Evolutionary conservation across 2,329 filamentous ascomycete species (phyloP).

Genomic region (Endocalyx cinctus): DNA sequence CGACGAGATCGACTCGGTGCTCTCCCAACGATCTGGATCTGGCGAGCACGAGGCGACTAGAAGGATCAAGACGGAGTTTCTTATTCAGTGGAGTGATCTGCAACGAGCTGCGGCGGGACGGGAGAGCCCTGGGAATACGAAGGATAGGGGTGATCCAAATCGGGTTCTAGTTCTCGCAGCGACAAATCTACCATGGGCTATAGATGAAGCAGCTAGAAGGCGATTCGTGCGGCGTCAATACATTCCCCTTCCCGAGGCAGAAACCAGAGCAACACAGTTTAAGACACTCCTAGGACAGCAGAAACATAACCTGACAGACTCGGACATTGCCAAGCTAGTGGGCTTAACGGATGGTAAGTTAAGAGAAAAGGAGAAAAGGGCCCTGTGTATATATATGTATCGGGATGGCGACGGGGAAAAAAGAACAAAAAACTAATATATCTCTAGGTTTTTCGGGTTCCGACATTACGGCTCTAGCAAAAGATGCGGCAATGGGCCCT

Average conservation of each 20-base stretch:
- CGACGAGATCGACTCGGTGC: constrained; percentile 92
- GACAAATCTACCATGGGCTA: constrained; percentile 95
- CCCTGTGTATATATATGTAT: too few relatives aligned
- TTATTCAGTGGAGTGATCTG: constrained; percentile 95
- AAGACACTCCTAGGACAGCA: constrained; percentile 78
- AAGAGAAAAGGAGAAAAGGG: too few relatives aligned
- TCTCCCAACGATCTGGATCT: constrained; percentile 76
- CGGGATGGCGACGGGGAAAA: too few relatives aligned
- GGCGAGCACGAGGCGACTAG: constrained; percentile 90
- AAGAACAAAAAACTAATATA: constrained; percentile 7
- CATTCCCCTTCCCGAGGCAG: constrained; percentile 84
- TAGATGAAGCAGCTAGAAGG: constrained; percentile 88
- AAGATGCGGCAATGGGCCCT: constrained; percentile 97
- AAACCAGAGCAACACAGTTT: constrained; percentile 75
- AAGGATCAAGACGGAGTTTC: constrained; percentile 93
- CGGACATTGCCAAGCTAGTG: constrained; percentile 72
- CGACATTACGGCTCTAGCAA: constrained; percentile 92
- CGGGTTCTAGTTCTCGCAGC: constrained; percentile 90
- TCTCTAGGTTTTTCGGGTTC: constrained; percentile 86
- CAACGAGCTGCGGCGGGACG: constrained; percentile 86
- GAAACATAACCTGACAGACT: constrained; percentile 70
- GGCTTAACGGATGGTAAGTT: constrained; percentile 72
- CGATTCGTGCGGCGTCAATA: constrained; percentile 93
- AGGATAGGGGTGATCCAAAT: constrained; percentile 73
- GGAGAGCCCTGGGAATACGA: constrained; percentile 63